Base-by-base conservation (phyloP, 2,329 filamentous ascomycete genomes). In the Monilinia fructigena region DNA sequence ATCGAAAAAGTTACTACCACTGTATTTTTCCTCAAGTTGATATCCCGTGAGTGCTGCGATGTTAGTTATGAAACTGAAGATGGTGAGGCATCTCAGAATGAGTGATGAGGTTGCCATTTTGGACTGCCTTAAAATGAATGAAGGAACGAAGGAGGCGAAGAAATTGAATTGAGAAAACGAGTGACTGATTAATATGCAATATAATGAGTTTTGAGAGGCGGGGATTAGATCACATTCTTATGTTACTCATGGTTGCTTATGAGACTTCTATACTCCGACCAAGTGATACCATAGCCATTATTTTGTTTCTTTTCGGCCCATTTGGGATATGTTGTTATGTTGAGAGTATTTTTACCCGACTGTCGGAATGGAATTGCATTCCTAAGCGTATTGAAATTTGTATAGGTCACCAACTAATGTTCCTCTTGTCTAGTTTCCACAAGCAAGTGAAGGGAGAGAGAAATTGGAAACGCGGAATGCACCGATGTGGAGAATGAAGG, bases 81-180 rank as follows among this genome's bases (percentile, higher is more conserved):
- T 55, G 35, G 35, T 40, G 28, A 55, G 60, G 58, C 58, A 53
- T 63, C 60, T 63, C 60, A 63, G 50, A 63, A 63, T 18, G 60
- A 63, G 48, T 55, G 48, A 63, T 55, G 48, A 63, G 60, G 31
- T 12, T 60, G 45, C 58, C 58, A 60, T 60, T 26, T 18, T 60
- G 8, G 20, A 38, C 8, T 60, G 50, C 50, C 14, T 50, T 38
- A n/a, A 38, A 20, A 40, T 26, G n/a, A 14, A 50, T 60, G 45
- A 50, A 50, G 45, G 14, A 38, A 50, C 12, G 31, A 60, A 60
- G 14, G 58, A 60, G 58, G 14, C 20, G 28, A 50, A 23, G 31
- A 26, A 31, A 38, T 23, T 5, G 28, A 50, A 60, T 50, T 10
- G 28, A 38, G 58, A 50, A 50, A 60, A 50, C 8, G 58, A 60